Evolutionary conservation across 306 rosid species (phyloP).

Genomic region (peach (Prunus persica)): DNA sequence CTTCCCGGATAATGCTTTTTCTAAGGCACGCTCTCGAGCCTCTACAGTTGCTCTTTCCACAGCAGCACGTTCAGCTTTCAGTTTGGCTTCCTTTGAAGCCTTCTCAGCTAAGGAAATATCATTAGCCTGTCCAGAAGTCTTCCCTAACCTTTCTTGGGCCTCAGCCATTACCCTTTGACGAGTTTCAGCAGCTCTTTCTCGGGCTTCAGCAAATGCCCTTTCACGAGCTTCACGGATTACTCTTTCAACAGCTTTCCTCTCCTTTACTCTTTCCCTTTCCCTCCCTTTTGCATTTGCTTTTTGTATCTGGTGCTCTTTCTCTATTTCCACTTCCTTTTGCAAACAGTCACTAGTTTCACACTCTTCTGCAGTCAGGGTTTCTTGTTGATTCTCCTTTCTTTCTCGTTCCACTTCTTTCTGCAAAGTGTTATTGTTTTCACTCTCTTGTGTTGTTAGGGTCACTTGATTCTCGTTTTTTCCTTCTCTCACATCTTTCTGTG

Average conservation of each 20-base stretch:
- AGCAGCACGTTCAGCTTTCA: slow-evolving; percentile 84
- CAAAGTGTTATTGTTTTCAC: not conserved
- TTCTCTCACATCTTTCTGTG: slow-evolving; percentile 38
- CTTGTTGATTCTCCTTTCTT: slow-evolving; percentile 21
- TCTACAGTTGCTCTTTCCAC: slow-evolving; percentile 90
- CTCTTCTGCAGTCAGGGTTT: slow-evolving; percentile 31
- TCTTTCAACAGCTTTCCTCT: slow-evolving; percentile 79
- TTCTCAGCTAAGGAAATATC: slow-evolving; percentile 61
- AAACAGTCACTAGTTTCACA: slow-evolving; percentile 30
- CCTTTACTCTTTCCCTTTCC: slow-evolving; percentile 68
- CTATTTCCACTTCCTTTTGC: slow-evolving; percentile 43
- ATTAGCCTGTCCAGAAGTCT: slow-evolving; percentile 42
- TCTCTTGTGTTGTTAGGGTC: slow-evolving; percentile 7
- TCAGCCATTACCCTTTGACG: slow-evolving; percentile 59
- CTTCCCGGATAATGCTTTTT: slow-evolving; percentile 79
- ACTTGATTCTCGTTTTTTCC: slow-evolving; percentile 10
- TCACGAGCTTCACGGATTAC: slow-evolving; percentile 89
- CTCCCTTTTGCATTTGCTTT: slow-evolving; percentile 58
- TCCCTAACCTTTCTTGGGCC: slow-evolving; percentile 61
- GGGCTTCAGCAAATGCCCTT: slow-evolving; percentile 88
- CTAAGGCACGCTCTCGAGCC: slow-evolving; percentile 84
- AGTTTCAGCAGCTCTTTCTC: slow-evolving; percentile 71
- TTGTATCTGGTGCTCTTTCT: slow-evolving; percentile 46
- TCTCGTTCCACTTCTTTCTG: slow-evolving; percentile 14
- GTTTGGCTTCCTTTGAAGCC: slow-evolving; percentile 77